A percentile compares a stretch with the other conserved stretches of the same genome.
Conservation (phyloP, 2,329 filamentous ascomycete genomes). For the Myrmaecium sp. region DNA sequence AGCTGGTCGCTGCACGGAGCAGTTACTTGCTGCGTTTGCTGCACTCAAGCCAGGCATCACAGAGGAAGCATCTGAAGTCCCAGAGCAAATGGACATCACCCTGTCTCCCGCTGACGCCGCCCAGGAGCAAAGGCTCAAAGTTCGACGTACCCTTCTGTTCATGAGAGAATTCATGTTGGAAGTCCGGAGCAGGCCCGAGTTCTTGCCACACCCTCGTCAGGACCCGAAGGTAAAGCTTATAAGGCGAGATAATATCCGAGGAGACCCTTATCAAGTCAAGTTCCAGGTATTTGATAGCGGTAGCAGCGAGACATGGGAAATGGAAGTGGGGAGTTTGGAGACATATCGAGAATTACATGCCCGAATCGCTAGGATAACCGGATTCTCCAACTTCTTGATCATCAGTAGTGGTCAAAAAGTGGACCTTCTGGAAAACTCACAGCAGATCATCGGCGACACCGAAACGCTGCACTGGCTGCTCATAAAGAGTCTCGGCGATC, state of each 20-base stretch:
- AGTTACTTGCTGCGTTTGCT: constrained; percentile 21
- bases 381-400: constrained; percentile 58
- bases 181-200: constrained; percentile 16
- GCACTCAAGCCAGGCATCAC: constrained; percentile 5
- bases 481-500: no score
- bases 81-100: constrained; percentile 7
- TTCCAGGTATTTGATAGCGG: constrained; percentile 58
- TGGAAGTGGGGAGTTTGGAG: constrained; percentile 53
- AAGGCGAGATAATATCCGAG: constrained; percentile 37
- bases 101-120: constrained; percentile 13
- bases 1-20: constrained; percentile 57
- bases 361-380: constrained; percentile 51
- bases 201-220: constrained; percentile 10
- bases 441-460: constrained; percentile 48
- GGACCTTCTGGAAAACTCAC: constrained; percentile 40
- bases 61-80: constrained; percentile 1
- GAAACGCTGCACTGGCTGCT: no score
- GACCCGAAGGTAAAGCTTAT: no score
- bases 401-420: constrained; percentile 55
- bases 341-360: constrained; percentile 52
- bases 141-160: constrained; percentile 18
- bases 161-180: constrained; percentile 15
- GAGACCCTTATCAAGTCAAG: constrained; percentile 48
- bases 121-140: constrained; percentile 10
- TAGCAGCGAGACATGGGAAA: constrained; percentile 38